Conservation (phyloP, 1,139 yeast genomes). For the Blastobotrys petasosporus region DNA sequence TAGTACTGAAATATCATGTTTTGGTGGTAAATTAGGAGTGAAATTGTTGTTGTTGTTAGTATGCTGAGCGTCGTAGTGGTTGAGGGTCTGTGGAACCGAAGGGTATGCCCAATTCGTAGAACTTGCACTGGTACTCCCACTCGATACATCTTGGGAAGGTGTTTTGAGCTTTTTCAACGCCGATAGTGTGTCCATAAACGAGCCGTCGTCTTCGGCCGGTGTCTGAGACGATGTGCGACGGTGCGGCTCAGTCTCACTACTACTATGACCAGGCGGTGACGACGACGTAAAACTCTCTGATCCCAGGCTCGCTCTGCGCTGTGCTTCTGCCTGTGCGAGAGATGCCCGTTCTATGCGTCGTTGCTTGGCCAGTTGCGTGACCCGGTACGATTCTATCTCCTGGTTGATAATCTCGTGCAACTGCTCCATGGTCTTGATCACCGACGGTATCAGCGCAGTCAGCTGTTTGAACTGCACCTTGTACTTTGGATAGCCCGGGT, state of each 20-base stretch:
- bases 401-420: constrained; percentile 34
- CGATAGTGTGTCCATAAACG: constrained; percentile 19
- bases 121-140: not conserved
- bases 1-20: not conserved
- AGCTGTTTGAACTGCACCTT: constrained; percentile 25
- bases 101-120: not conserved
- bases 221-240: constrained; percentile 1
- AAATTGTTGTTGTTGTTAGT: too few species aligned
- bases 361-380: constrained; percentile 5
- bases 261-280: too few species aligned
- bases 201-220: constrained; percentile 11
- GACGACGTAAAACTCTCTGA: not conserved
- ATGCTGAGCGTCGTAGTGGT: too few species aligned
- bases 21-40: not conserved
- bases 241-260: constrained; percentile 10
- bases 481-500: constrained; percentile 35
- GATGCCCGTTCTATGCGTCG: constrained; percentile 3
- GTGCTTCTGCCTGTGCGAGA: not conserved
- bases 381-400: constrained; percentile 29
- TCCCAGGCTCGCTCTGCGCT: too few species aligned
- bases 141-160: not conserved
- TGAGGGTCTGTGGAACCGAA: too few species aligned
- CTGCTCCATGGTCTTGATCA: constrained; percentile 38
- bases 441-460: constrained; percentile 12
- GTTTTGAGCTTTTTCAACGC: constrained; percentile 17